Percentiles rank a stretch among this genome's conserved stretches.
phyloP scores from a whole-genome alignment of 257 asterid genomes.

The Solanum virginianum region DNA sequence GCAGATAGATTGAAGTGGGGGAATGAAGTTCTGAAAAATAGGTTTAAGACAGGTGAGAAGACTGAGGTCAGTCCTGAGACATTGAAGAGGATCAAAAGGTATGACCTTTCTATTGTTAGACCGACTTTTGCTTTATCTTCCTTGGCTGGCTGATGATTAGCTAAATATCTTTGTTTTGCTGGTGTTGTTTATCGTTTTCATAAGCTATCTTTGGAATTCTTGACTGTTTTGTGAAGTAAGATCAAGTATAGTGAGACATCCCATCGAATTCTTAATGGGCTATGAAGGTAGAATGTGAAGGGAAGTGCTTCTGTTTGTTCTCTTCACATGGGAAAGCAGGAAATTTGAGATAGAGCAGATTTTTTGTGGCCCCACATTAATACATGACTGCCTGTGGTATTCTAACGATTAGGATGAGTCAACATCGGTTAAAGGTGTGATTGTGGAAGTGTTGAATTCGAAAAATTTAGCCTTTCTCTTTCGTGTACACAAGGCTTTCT shows the following conservation, averaged over 20 bases:
- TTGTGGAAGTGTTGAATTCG: not conserved
- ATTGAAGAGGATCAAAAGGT: constrained; percentile 79
- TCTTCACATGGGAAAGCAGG: not conserved
- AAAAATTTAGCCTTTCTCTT: not conserved
- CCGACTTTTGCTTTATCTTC: not conserved
- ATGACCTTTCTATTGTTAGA: not conserved
- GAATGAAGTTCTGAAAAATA: constrained; percentile 58
- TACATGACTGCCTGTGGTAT: not conserved
- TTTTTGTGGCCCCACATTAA: not conserved
- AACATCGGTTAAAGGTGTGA: not conserved
- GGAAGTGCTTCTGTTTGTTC: not conserved
- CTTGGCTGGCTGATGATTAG: not conserved
- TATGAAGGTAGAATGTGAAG: not conserved
- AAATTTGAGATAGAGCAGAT: not conserved
- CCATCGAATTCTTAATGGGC: not conserved
- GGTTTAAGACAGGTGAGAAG: constrained; percentile 46
- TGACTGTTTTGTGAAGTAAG: not conserved
- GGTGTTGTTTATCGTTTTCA: not conserved
- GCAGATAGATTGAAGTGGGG: constrained; percentile 79
- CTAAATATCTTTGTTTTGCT: not conserved
- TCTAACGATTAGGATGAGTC: not conserved
- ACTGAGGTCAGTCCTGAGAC: constrained; percentile 60
- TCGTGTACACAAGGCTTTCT: not conserved
- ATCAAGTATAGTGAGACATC: not conserved
- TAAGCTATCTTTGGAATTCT: not conserved